These are phyloP conservation scores for Basipetospora chlamydospora DNA, from an alignment of 2,329 filamentous ascomycete genomes.

Conservation along the genomic window DNA sequence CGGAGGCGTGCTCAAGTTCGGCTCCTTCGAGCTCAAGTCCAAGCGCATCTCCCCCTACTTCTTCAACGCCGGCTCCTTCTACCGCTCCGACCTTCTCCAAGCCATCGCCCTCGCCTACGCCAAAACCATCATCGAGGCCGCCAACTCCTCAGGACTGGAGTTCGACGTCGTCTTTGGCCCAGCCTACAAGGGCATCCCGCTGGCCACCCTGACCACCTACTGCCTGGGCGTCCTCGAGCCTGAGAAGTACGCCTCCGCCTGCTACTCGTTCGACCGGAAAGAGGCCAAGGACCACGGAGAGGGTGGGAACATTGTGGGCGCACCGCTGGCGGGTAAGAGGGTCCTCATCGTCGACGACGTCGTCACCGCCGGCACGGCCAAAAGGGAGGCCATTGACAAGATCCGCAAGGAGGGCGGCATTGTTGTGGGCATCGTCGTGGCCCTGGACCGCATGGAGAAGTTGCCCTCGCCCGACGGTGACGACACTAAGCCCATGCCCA, in stretches of 20 bases:
- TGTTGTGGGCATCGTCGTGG: constrained; percentile 76
- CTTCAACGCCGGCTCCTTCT: constrained; percentile 90
- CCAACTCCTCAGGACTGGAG: constrained; percentile 27
- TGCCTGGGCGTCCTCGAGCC: constrained; percentile 59
- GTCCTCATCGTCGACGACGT: constrained; percentile 93
- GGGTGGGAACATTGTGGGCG: constrained; percentile 83
- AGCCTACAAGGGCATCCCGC: constrained; percentile 92
- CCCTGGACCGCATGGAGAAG: constrained; percentile 78
- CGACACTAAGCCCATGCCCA: constrained; percentile 54
- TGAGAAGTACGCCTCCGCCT: constrained; percentile 50
- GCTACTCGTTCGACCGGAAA: constrained; percentile 90
- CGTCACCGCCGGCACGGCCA: constrained; percentile 87
- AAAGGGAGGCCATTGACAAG: constrained; percentile 81
- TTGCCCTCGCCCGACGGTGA: constrained; percentile 50
- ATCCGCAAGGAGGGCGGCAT: constrained; percentile 74
- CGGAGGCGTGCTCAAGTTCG: constrained; percentile 63
- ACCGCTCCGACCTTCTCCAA: constrained; percentile 61
- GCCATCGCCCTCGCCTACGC: constrained; percentile 76
- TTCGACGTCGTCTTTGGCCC: constrained; percentile 88
- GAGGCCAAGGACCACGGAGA: constrained; percentile 95
- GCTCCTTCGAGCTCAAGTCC: constrained; percentile 81
- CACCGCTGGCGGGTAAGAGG: constrained; percentile 67
- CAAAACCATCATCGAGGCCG: constrained; percentile 38
- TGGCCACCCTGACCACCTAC: constrained; percentile 64
- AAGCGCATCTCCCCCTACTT: constrained; percentile 89